These are phyloP conservation scores for Escovopsis sp. DNA, from an alignment of 2,329 filamentous ascomycete genomes.

Conservation along the genomic window DNA sequence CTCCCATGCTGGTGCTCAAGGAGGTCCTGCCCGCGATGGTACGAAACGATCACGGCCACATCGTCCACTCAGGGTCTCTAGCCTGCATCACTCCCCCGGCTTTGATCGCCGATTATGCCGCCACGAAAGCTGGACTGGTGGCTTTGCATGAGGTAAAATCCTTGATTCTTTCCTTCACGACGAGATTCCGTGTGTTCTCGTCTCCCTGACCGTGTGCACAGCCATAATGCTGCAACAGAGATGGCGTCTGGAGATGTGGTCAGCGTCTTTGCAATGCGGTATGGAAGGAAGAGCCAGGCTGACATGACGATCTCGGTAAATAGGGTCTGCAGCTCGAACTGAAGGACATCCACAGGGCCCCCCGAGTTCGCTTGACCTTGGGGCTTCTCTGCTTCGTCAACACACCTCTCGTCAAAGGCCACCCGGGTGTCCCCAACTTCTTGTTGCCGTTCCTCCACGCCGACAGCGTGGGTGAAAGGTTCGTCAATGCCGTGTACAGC, in stretches of 20 bases:
- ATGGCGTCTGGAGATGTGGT: too few relatives aligned
- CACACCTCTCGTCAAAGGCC: conserved; percentile 17
- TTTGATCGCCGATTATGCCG: conserved; percentile 44
- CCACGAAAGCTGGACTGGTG: conserved; percentile 31
- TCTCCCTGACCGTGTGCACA: too few relatives aligned
- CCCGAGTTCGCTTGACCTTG: conserved; percentile 14
- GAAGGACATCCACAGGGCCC: conserved; percentile 14
- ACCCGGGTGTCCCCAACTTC: conserved; percentile 13
- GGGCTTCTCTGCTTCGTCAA: conserved; percentile 18
- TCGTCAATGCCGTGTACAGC: conserved; percentile 16
- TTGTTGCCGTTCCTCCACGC: conserved; percentile 18
- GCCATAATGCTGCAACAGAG: too few relatives aligned
- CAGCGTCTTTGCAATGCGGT: too few relatives aligned
- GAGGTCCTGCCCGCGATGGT: conserved; percentile 48
- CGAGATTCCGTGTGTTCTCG: not conserved
- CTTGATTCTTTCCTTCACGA: not conserved
- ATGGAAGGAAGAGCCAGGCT: not conserved
- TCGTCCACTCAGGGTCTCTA: conserved; percentile 46
- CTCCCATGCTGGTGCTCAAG: conserved; percentile 42
- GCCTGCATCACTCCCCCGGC: conserved; percentile 39
- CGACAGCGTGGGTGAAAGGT: conserved; percentile 17
- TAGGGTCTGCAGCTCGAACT: conserved; percentile 18
- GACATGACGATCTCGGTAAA: not conserved
- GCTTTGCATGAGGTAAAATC: conserved; percentile 14
- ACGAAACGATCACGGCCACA: conserved; percentile 43